Evolutionary conservation across 352 stramenopile genomes (phyloP).

Genomic region (Phytophthora pluvialis): DNA sequence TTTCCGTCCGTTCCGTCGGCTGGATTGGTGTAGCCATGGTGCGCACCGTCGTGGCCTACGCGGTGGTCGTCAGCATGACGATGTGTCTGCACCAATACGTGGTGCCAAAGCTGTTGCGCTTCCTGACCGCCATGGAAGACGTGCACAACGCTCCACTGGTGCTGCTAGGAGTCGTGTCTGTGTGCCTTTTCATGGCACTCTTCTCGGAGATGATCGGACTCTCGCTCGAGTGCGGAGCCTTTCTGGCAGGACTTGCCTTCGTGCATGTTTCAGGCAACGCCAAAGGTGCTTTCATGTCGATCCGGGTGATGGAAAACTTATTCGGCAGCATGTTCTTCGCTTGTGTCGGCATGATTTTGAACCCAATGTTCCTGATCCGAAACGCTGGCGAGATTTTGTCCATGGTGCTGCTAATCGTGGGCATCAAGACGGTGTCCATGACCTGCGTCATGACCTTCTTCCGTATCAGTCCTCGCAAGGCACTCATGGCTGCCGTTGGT

Average conservation of each 20-base stretch:
- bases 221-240: conserved; percentile 85
- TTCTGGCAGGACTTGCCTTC: conserved; percentile 83
- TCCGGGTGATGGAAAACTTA: conserved; percentile 88
- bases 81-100: conserved; percentile 76
- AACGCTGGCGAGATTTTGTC: conserved; percentile 84
- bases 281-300: conserved; percentile 80
- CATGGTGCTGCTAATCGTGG: conserved; percentile 81
- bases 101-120: conserved; percentile 70
- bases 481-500: conserved; percentile 73
- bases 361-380: conserved; percentile 79
- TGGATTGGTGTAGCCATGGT: conserved; percentile 78
- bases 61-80: conserved; percentile 70
- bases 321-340: conserved; percentile 92
- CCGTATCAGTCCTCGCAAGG: conserved; percentile 72
- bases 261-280: conserved; percentile 70
- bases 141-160: conserved; percentile 81
- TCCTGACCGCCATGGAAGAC: conserved; percentile 82
- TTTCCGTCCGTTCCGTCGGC: conserved; percentile 70
- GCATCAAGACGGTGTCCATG: conserved; percentile 82
- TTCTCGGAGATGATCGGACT: conserved; percentile 85
- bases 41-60: conserved; percentile 75
- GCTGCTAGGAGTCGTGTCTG: conserved; percentile 82
- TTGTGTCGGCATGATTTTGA: conserved; percentile 88
- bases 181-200: conserved; percentile 86
- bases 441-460: conserved; percentile 85